phyloP scores from a whole-genome alignment of 208 protist species.

The Acanthamoeba healyi region DNA sequence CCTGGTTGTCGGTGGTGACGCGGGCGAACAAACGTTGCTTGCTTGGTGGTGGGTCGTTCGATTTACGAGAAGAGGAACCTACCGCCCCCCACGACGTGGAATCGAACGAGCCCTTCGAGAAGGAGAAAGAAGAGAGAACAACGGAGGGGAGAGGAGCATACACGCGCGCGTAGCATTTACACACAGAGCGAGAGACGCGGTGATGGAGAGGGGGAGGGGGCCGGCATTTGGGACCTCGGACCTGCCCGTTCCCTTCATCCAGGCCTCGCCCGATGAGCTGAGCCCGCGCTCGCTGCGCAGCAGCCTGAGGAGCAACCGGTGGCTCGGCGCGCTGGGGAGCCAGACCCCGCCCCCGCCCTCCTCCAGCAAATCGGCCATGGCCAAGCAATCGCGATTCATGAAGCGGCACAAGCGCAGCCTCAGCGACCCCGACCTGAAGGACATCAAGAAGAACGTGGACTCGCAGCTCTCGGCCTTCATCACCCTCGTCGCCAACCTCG shows the following conservation, averaged over 20 bases:
- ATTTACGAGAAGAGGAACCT: no score
- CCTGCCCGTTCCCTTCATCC: neutral
- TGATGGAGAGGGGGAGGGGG: neutral
- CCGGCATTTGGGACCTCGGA: neutral
- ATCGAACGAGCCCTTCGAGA: no score
- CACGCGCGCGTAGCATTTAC: no score
- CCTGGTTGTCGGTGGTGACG: no score
- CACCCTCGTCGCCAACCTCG: slow-evolving; percentile 51
- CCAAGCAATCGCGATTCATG: neutral
- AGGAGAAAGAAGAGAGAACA: no score
- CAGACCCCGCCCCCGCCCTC: neutral
- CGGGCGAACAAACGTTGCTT: no score
- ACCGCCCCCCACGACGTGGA: no score
- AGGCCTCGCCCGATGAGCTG: neutral
- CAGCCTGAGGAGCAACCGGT: neutral
- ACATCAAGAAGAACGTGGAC: slow-evolving; percentile 66
- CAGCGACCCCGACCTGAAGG: slow-evolving; percentile 21
- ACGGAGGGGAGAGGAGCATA: no score
- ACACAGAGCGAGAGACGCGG: no score
- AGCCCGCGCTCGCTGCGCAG: slow-evolving; percentile 9
- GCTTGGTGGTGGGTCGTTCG: no score
- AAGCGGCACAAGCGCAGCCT: slow-evolving; percentile 30
- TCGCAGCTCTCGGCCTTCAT: slow-evolving; percentile 20
- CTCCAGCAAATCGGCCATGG: neutral
- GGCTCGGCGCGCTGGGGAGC: neutral